Evolutionary conservation across 768 basidiomycete genomes (phyloP).

Genomic region (Amanita jacksonii): DNA sequence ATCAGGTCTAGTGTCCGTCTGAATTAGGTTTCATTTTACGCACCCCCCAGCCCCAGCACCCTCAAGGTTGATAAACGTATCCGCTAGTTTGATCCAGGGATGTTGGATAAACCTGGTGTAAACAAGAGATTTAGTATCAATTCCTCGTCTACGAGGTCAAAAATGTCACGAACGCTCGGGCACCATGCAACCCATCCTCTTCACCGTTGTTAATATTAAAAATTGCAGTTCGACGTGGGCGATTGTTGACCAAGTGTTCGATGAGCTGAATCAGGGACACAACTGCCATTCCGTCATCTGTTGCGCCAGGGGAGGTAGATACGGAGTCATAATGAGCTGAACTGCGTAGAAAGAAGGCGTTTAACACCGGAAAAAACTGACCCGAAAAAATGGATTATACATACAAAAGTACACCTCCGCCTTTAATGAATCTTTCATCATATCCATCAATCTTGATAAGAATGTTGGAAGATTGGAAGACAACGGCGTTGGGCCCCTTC

Average conservation of each 20-base stretch:
- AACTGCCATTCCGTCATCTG: constrained; percentile 72
- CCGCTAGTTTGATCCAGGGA: constrained; percentile 59
- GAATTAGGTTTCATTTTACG: constrained; percentile 11
- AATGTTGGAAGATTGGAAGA: constrained; percentile 63
- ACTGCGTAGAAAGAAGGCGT: neutral
- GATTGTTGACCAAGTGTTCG: constrained; percentile 38
- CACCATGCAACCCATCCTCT: constrained; percentile 68
- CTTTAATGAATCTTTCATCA: constrained; percentile 21
- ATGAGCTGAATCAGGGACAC: constrained; percentile 58
- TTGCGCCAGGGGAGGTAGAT: constrained; percentile 63
- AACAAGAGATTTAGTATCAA: neutral
- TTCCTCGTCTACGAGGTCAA: neutral
- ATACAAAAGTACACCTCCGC: constrained; percentile 46
- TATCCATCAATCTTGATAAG: constrained; percentile 55
- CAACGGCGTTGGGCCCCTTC: constrained; percentile 21
- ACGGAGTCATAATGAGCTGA: constrained; percentile 82
- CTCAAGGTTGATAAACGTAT: constrained; percentile 74
- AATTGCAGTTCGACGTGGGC: constrained; percentile 50
- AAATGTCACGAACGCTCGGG: constrained; percentile 38
- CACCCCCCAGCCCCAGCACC: constrained; percentile 76
- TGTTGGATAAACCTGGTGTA: constrained; percentile 54
- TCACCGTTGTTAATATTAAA: constrained; percentile 88
- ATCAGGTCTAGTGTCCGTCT: neutral
- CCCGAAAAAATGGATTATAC: neutral
- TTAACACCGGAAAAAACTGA: neutral